Evolutionary conservation across 2,329 filamentous ascomycete genomes (phyloP), one percentile per base, ranked within the genome.

Genomic region (Fusarium pseudocircinatum): DNA sequence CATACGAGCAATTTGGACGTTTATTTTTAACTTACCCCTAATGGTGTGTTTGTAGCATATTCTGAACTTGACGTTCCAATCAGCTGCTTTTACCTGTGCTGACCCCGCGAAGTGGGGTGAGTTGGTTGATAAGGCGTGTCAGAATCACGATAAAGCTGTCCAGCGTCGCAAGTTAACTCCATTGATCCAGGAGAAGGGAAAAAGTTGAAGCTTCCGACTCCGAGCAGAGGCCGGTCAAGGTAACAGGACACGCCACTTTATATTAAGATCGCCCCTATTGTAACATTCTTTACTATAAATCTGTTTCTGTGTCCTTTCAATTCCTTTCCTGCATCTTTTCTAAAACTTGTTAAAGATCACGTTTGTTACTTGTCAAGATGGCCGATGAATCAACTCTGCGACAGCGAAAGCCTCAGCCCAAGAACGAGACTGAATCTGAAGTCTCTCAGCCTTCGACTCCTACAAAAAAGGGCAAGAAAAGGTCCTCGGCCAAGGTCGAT

Each of bases 381-480:
- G 79, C 79, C n/a, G 81, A 83, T 62, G 82, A 84, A 63, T 75
- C 80, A 15, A 78, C 81, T 58, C 78, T 87, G 53, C 85, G 85
- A 56, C 84, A 87, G 75, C 85, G 85, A 70, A 87, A 85, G 75
- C 78, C 76, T 65, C 79, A 75, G 56, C 77, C 76, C 16, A 72
- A 72, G 58, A 65, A 75, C 18, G 50, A 72, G n/a, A 36, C 67
- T 18, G 72, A 63, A 20, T 44, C 64, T 15, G 65, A 77, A n/a
- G 70, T 75, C 46, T 62, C 69, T 37, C 65, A 75, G 49, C 75
- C 73, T 68, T 78, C 78, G 53, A 67, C 75, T 32, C 79, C 77
- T 40, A 70, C 74, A 30, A 73, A 79, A 43, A 66, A 71, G 57
- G 24, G 64, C 65, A 78, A 74, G 52, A 69, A 71, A 61, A 77